These are phyloP conservation scores for Prunus mira DNA, from an alignment of 306 rosid genomes.

Conservation along the genomic window DNA sequence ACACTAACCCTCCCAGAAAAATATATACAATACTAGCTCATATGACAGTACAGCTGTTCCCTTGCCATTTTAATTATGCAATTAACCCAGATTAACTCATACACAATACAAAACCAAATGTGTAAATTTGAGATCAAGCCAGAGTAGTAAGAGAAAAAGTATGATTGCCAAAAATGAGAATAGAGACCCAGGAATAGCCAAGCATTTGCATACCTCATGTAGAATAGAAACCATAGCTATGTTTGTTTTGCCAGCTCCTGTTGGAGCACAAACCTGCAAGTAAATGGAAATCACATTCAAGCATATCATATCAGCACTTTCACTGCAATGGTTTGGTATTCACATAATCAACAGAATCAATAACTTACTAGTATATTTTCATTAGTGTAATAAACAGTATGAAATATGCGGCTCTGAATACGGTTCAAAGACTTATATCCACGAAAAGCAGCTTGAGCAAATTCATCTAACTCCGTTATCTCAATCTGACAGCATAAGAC, in stretches of 20 bases:
- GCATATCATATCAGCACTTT: constrained; percentile 18
- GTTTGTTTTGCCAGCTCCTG: constrained; percentile 98
- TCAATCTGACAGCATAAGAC: constrained; percentile 63
- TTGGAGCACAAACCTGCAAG: constrained; percentile 96
- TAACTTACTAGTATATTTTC: constrained; percentile 87
- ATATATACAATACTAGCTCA: not conserved
- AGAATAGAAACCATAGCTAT: constrained; percentile 96
- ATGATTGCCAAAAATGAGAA: not conserved
- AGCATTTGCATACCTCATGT: constrained; percentile 67
- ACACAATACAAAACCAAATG: not conserved
- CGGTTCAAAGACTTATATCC: constrained; percentile 90
- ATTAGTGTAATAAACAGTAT: constrained; percentile 80
- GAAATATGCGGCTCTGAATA: constrained; percentile 87
- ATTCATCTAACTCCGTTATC: constrained; percentile 82
- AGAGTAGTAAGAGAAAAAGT: not conserved
- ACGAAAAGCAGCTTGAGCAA: constrained; percentile 97
- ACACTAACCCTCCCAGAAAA: not conserved
- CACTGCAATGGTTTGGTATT: constrained; percentile 1
- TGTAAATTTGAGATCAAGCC: not conserved
- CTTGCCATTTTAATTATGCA: not conserved
- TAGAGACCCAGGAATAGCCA: not conserved
- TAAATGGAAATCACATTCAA: constrained; percentile 23
- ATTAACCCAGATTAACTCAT: not conserved
- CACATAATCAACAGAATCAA: constrained; percentile 10
- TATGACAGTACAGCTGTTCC: constrained; percentile 1